Evolutionary conservation across 1,139 yeast genomes (phyloP).

Genomic region (Debaryomyces sp.): DNA sequence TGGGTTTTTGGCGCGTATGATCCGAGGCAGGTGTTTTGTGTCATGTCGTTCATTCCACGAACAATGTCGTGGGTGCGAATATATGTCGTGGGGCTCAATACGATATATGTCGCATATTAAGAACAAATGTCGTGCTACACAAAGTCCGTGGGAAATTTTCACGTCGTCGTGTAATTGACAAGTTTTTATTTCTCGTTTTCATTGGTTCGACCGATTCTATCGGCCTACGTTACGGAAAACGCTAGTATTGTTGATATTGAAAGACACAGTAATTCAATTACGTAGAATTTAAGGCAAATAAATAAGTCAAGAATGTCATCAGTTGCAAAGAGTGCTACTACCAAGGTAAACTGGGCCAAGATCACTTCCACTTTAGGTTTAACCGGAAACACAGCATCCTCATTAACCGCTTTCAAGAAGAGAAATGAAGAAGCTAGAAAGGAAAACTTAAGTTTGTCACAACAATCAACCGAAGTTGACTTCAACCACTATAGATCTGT

Average conservation of each 20-base stretch:
- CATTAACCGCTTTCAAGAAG: conserved; percentile 92
- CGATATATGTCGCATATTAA: neutral
- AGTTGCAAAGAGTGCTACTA: conserved; percentile 69
- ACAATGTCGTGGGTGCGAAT: neutral
- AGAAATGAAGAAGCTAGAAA: conserved; percentile 98
- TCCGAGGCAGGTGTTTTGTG: neutral
- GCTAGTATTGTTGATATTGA: neutral
- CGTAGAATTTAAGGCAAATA: conserved; percentile 1
- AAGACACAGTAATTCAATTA: neutral
- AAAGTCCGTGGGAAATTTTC: neutral
- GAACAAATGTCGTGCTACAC: neutral
- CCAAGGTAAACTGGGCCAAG: conserved; percentile 95
- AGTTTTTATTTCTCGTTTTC: conserved; percentile 1
- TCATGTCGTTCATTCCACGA: neutral
- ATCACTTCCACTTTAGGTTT: conserved; percentile 87
- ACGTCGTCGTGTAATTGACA: neutral
- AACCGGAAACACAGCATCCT: conserved; percentile 88
- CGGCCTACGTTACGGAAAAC: conserved; percentile 7
- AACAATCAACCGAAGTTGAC: conserved; percentile 78
- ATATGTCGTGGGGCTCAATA: neutral
- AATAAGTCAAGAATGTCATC: conserved; percentile 35
- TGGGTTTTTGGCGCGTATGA: neutral
- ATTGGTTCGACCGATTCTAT: conserved; percentile 4
- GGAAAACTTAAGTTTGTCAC: conserved; percentile 66
- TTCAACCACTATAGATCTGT: conserved; percentile 77